These are phyloP conservation scores for Lathyrus sativus DNA, from an alignment of 306 rosid species.

Conservation along the genomic window DNA sequence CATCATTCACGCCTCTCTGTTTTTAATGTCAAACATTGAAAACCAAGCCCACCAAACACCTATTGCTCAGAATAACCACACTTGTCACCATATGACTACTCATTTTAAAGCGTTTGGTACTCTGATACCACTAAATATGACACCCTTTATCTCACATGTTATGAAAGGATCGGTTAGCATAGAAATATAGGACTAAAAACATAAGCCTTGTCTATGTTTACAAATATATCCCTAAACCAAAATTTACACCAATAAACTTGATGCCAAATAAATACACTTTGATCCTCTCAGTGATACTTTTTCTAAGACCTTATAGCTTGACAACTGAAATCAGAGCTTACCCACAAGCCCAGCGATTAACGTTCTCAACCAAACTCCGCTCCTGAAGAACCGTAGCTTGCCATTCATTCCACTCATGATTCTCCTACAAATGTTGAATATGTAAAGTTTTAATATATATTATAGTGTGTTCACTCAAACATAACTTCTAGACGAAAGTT, in stretches of 20 bases:
- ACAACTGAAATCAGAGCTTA: slow-evolving; percentile 47
- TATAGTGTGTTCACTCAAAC: slow-evolving; percentile 15
- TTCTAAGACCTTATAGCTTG: slow-evolving; percentile 27
- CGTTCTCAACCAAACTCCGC: slow-evolving; percentile 86
- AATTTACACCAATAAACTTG: slow-evolving; percentile 10
- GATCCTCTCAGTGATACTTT: slow-evolving; percentile 6
- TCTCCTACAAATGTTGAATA: slow-evolving; percentile 59
- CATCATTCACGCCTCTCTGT: slow-evolving; percentile 28
- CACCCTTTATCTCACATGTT: background rate
- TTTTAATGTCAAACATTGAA: slow-evolving; percentile 15
- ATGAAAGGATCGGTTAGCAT: background rate
- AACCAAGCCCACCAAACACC: slow-evolving; percentile 26
- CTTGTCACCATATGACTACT: slow-evolving; percentile 2
- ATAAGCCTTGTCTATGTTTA: background rate
- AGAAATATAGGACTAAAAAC: background rate
- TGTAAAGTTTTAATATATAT: slow-evolving; percentile 4
- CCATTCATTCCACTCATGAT: slow-evolving; percentile 86
- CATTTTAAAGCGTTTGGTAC: background rate
- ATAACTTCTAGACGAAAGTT: slow-evolving; percentile 13
- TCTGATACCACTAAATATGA: background rate
- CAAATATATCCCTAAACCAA: slow-evolving; percentile 9
- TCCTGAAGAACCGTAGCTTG: slow-evolving; percentile 80
- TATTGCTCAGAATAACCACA: slow-evolving; percentile 1
- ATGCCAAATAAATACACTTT: slow-evolving; percentile 2
- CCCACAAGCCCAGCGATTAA: slow-evolving; percentile 96